Evolutionary conservation across 2,329 filamentous ascomycete species (phyloP), one percentile per base, ranked within the genome.

Genomic region (Fonsecaea pugnacius): DNA sequence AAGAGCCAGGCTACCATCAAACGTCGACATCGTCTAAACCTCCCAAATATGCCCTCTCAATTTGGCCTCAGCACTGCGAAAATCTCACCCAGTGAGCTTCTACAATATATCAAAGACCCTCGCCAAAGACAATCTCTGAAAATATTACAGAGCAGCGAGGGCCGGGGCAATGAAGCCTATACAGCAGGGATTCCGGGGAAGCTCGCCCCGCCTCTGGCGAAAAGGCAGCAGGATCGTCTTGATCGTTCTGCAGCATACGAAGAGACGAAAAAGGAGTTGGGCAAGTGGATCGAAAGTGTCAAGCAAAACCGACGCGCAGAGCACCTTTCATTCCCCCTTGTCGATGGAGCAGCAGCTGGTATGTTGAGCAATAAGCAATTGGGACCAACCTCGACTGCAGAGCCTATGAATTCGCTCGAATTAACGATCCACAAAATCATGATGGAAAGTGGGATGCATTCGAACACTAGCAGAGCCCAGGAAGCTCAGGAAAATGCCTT

Each of bases 251-350:
- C 88, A 27, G 95, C 95, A 2, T 96, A 93, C 71, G 87, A 92
- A 38, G 93, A 96, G 81, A 93, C 92, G 57, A 96, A 96, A 72
- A 89, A 97, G 76, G 94, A 92, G 0, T 82, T 99, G 30, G 88
- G 91, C 68, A 87, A 92, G 71, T 99, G 95, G 95, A 89, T 89
- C 35, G 94, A 97, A 66, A 98, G 95, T 0, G 92, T 99, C 73
- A 96, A 97, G 78, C 87, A 91, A 35, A 97, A 97, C 76, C 89
- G 95, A 65, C 86, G 92, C 70, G 93, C 94, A 1, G 95, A 98
- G 68, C 92, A 96, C 75, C 82, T 99, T 12, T 83, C 89, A 21
- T 99, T 99, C 73, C 95, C 95, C 4, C 83, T 98, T 0, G 85
- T 89, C 2, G 89, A 92, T 72, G 89, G 88, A 43, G 86, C 88